Percentiles rank a stretch among this genome's conserved stretches.
phyloP scores from a whole-genome alignment of 2,329 filamentous ascomycete genomes.

The Aaosphaeria arxii region DNA sequence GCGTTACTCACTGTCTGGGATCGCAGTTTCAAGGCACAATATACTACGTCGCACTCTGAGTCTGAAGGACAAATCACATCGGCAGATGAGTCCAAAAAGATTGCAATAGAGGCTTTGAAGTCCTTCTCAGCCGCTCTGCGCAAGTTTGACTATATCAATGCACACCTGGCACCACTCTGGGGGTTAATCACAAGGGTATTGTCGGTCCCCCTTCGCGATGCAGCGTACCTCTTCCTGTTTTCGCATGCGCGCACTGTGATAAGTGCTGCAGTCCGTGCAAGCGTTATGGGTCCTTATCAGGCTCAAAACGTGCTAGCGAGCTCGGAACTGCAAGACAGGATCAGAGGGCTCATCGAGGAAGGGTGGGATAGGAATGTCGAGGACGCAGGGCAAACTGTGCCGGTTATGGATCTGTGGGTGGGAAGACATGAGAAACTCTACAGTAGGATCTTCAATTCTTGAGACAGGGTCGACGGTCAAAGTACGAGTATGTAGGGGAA shows the following conservation, averaged over 20 bases:
- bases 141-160: conserved; percentile 34
- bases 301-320: conserved; percentile 71
- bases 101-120: conserved; percentile 21
- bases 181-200: conserved; percentile 65
- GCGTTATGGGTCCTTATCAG: conserved; percentile 77
- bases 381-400: conserved; percentile 71
- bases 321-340: conserved; percentile 53
- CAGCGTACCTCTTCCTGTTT: conserved; percentile 73
- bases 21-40: conserved; percentile 55
- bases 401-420: conserved; percentile 78
- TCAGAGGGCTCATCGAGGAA: conserved; percentile 57
- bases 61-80: background rate
- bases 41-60: conserved; percentile 6
- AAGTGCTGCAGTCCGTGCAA: conserved; percentile 73
- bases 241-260: conserved; percentile 73
- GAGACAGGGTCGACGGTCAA: conserved; percentile 2
- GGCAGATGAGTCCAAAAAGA: background rate
- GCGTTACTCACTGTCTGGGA: conserved; percentile 77
- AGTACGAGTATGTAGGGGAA: background rate
- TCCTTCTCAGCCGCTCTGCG: conserved; percentile 29
- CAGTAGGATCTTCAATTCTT: conserved; percentile 85
- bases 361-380: conserved; percentile 61
- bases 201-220: conserved; percentile 58
- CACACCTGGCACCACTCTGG: conserved; percentile 69
- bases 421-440: conserved; percentile 80